Conservation (phyloP, 371 early-diverging fungal genomes). For the Zychaea mexicana region DNA sequence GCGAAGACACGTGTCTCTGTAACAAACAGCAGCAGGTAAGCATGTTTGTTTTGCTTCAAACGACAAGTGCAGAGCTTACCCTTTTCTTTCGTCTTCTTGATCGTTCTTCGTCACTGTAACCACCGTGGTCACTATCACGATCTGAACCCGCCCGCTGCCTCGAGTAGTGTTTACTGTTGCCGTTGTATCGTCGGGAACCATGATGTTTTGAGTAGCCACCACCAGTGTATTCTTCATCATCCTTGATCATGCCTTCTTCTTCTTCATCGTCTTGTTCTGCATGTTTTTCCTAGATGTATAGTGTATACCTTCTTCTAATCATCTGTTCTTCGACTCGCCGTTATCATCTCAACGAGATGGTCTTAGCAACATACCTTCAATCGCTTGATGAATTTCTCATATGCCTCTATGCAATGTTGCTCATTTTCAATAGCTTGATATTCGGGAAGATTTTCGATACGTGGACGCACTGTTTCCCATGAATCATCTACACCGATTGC, state of each 20-base stretch:
- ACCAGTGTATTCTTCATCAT: conserved; percentile 26
- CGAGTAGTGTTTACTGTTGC: conserved; percentile 5
- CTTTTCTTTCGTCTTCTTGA: conserved; percentile 15
- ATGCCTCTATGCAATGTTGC: conserved; percentile 67
- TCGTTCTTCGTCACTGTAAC: conserved; percentile 15
- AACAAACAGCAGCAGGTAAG: too few relatives aligned
- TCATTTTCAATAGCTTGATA: conserved; percentile 70
- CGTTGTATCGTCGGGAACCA: conserved; percentile 6
- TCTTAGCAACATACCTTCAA: conserved; percentile 51
- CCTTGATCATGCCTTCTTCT: conserved; percentile 27
- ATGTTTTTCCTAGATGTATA: conserved; percentile 16
- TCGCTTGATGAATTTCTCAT: conserved; percentile 72
- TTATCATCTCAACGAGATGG: too few relatives aligned
- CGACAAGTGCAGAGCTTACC: conserved; percentile 10
- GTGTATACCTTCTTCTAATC: neutral
- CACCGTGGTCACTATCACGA: conserved; percentile 18
- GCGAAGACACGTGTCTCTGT: conserved; percentile 3
- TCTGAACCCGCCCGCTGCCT: conserved; percentile 20
- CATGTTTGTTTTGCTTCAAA: too few relatives aligned
- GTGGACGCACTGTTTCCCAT: conserved; percentile 72
- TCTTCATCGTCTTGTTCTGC: conserved; percentile 27
- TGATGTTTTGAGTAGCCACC: conserved; percentile 10
- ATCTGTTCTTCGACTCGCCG: neutral
- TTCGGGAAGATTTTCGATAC: conserved; percentile 58
- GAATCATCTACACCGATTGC: conserved; percentile 56